phyloP scores from a whole-genome alignment of 2,329 filamentous ascomycete genomes.

The Dendrostoma leiphaemia region DNA sequence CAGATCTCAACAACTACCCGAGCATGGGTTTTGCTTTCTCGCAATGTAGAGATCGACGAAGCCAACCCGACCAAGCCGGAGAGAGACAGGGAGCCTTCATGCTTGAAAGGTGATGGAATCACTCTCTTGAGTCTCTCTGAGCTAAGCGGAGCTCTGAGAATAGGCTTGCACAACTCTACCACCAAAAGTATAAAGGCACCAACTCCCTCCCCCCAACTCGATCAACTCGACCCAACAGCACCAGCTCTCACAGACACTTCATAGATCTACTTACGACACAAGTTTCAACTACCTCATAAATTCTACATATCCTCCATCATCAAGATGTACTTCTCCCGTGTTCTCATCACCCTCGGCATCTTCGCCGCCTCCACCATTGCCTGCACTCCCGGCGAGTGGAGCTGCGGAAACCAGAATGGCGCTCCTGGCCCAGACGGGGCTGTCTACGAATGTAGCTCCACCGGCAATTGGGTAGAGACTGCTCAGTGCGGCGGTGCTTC shows the following conservation, averaged over 20 bases:
- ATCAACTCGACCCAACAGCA: neutral
- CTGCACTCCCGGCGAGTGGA: slow-evolving; percentile 2
- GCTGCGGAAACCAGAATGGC: slow-evolving; percentile 10
- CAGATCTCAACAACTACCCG: no score
- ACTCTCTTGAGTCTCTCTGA: neutral
- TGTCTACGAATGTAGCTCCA: slow-evolving; percentile 8
- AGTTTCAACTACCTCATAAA: neutral
- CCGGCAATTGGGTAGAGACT: slow-evolving; percentile 6
- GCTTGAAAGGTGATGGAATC: no score
- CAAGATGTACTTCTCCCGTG: slow-evolving; percentile 10
- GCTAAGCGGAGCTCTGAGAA: neutral
- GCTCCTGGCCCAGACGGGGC: slow-evolving; percentile 9
- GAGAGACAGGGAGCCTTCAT: no score
- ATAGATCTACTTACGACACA: no score
- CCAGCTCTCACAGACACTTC: neutral
- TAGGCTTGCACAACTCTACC: neutral
- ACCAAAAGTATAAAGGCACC: neutral
- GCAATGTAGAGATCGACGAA: no score
- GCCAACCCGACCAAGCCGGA: no score
- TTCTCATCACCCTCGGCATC: slow-evolving; percentile 2
- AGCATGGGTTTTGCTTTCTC: no score
- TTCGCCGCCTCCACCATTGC: slow-evolving; percentile 4
- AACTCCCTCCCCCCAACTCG: neutral
- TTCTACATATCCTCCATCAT: neutral
- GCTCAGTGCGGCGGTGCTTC: neutral